Evolutionary conservation across 768 basidiomycete species (phyloP), one percentile per base, ranked within the genome.

Genomic region (Hypsizygus marmoreus): DNA sequence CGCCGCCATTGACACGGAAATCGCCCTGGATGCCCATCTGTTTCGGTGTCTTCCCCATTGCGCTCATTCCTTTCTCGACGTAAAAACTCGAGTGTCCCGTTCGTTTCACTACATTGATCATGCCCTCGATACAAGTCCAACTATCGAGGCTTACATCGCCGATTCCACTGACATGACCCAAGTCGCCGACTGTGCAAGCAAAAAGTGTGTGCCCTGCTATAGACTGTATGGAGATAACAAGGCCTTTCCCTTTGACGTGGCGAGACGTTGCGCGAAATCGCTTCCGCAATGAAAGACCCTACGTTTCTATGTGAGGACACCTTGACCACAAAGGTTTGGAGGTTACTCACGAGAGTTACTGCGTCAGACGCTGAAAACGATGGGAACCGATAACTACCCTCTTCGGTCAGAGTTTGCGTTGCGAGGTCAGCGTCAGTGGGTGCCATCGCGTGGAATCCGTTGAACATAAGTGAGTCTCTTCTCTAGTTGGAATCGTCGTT

Each of bases 81-180:
- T 92, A 92, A 63, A 74, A 91, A 54, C 84, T 89, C 6, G 88
- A 88, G 61, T 91, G 90, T 2, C 90, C 88, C 13, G 88, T 91
- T 49, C 88, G 75, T 55, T 76, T 79, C 35, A 90, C 88, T 19
- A 90, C 84, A 30, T 78, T 80, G 53, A 91, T 72, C 85, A 91
- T 91, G 31, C 84, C 82, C 66, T 91, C 86, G 33, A 91, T 58
- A 57, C 79, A 80, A 23, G 78, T 64, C 90, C 90, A 92, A 53
- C 86, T 87, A 59, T 92, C 88, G 57, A 90, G 62, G 54, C 84
- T 87, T 51, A 90, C 84, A 65, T 90, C 89, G 11, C 84, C 83
- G 29, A 82, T 72, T 13, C 85, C 85, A 33, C 76, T 77, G 10
- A 64, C 61, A 55, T 80, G 79, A 1, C 88, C 88, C 31, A 89